Evolutionary conservation across 805 yeast species (phyloP), one percentile per base, ranked within the genome.

Genomic region (Cyberlindnera xishuangbannaensis): DNA sequence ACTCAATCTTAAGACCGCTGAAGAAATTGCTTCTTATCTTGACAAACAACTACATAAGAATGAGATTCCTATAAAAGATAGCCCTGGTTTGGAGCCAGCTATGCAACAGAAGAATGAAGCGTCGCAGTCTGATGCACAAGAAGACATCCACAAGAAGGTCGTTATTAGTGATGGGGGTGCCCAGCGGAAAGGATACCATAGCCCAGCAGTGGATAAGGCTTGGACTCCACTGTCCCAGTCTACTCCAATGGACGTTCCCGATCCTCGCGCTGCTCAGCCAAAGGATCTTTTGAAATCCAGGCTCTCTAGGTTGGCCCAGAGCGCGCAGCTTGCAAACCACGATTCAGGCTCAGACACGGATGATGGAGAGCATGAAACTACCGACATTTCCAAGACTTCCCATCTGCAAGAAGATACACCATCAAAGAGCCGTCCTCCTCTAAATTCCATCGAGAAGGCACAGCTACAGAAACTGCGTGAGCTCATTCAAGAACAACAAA

Each of bases 211-310:
- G 8, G 50, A 38, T 5, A 50, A 44, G 27, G 41, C 25, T 2
- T 48, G 51, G 53, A 34, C 26, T 4, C 55, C 56, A 8, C 34
- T 50, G 36, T 48, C 46, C 5, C 47, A 50, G 15, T 50, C 55
- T 0, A 50, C 56, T 4, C 55, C 56, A 2, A 36, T 45, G 34
- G 47, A 37, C 11, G 12, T 20, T 9, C n/a, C n/a, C 12, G 18
- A 28, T 2, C 33, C 31, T 6, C 40, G 37, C n/a, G 33, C 34
- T 8, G 29, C 29, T 2, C 52, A 52, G 24, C 57, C 55, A 11
- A 51, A 39, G 28, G 56, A 51, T 22, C 31, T 50, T 7, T 25
- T 52, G 31, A 49, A 44, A 18, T 45, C 57, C 2, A 50, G 39
- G 17, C 42, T 50, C 14, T 46, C 55, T 5, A 40, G 30, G 12